Evolutionary conservation across 163 green algal species (phyloP), one percentile per base, ranked within the genome.

Genomic region (Volvox carteri): DNA sequence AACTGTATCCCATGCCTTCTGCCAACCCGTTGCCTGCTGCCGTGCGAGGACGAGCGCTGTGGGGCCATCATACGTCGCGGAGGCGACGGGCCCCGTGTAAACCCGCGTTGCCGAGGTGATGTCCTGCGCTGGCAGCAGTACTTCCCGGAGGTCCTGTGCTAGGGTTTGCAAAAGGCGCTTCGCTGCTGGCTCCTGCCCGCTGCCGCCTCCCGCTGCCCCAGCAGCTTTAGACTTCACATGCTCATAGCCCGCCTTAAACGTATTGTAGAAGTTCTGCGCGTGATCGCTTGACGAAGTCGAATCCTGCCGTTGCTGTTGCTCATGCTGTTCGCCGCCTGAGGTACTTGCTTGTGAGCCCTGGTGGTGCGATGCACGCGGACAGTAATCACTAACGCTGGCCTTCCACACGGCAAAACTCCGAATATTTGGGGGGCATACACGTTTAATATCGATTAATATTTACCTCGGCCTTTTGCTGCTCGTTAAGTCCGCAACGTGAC

Each of bases 1-100:
- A 86, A 96, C 83, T 0, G 93, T 93, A 33, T 88, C 52, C 86
- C 87, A 94, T 18, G 93, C 84, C 85, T 93, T 93, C 87, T 97
- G 85, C 91, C 92, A 96, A 11, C 80, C 86, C 12, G 89, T 95
- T 75, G 95, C 90, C 46, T 93, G 89, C 87, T 88, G 78, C 88
- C 95, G 93, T 9, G 94, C 89, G 30, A 94, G 73, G 54, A 90
- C 87, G 18, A 96, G 72, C 11, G 91, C 91, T 16, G 90, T 92
- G 21, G 87, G 56, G 6, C 88, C 89, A 7, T 83, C 85, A 21
- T 88, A 89, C 0, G 67, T 58, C 3, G 21, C 39, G 0, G 30
- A 54, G 4, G 58, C 58, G 33, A 91, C 80, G 6, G 75, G 74
- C 2, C 86, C 85, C 67, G 86, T 91, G 58, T 92, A 92, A 21